Base-by-base conservation (phyloP, 768 basidiomycete genomes). In the Phlebiopsis flavidoalba region DNA sequence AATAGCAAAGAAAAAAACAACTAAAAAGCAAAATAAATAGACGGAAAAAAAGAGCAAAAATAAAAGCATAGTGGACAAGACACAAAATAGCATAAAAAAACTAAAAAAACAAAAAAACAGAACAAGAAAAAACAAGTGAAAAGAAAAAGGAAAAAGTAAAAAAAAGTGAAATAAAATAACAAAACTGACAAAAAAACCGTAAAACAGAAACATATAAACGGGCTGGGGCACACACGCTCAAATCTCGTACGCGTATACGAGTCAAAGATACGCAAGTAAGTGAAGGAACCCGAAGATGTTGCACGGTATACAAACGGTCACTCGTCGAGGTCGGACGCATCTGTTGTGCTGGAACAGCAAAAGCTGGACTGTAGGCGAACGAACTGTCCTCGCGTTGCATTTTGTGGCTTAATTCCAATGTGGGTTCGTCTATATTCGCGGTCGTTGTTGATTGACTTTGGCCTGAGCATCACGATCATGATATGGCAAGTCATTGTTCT, bases 401-500 rank as follows among this genome's bases (percentile, higher is more conserved):
- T n/a, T n/a, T n/a, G 64, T 98, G 96, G 97, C 77, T 95, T 67
- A 95, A 93, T 72, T 77, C 78, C 61, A 84, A 87, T 75, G 96
- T 98, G 76, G 75, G 95, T 86, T 69, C 70, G 66, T 75, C 51
- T 62, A 48, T 50, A 22, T 17, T 21, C 36, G 12, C 59, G n/a
- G n/a, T 21, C 5, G 22, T 46, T 53, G 58, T 33, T 37, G n/a
- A n/a, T n/a, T 48, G 53, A 12, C 46, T 17, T 12, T 35, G 1
- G 11, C 33, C 55, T 49, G 26, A 2, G 47, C 35, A n/a, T 58
- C 24, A 58, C 35, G 55, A 60, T 60, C 57, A 55, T 51, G 31
- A 64, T 10, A 17, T 54, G 93, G 91, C 89, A 92, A 88, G 66
- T 92, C 5, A 70, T 89, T 15, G 73, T 84, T 14, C 72, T 89